Evolutionary conservation across 2,329 filamentous ascomycete species (phyloP), one percentile per base, ranked within the genome.

Genomic region (Botryosphaeria agaves): DNA sequence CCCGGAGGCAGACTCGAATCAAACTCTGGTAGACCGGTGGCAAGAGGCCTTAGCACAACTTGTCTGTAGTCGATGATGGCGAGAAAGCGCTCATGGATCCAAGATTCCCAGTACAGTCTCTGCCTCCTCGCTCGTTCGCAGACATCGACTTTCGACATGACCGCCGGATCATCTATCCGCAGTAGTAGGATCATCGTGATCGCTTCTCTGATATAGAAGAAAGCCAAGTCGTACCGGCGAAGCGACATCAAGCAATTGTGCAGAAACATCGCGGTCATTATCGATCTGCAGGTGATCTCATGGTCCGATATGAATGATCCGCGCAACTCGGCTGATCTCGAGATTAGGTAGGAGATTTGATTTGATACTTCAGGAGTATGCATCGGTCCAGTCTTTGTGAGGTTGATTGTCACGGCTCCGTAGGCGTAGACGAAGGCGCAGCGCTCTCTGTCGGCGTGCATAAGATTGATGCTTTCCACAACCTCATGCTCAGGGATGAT

Each of bases 51-150:
- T n/a, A 61, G 40, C 7, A 54, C 52, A 4, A 53, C 48, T n/a
- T 47, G 51, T 4, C 58, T 58, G 26, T 64, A 64, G 23, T 64
- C 57, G 3, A 62, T 49, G 16, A 69, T 59, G 19, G 61, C 60
- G n/a, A 65, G 41, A 40, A 69, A 70, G 11, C 67, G 58, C 41
- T 70, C 66, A 35, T 69, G 64, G 18, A 70, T 64, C 38, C 62
- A 69, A 8, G 57, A 57, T 36, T 66, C 57, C 64, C 66, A 70
- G 42, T 69, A 69, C 1, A 67, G 44, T 3, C 66, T 52, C 36
- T 66, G 62, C 29, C 59, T 43, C 29, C 52, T 47, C 15, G 56
- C 52, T 15, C 53, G 45, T 31, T 62, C 57, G 2, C 52, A 39
- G 3, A 42, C 40, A 4, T 45, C 36, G 1, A 62, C 35, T 1